Evolutionary conservation across 78 protist genomes (phyloP).

Genomic region (Dictyostelium purpureum): DNA sequence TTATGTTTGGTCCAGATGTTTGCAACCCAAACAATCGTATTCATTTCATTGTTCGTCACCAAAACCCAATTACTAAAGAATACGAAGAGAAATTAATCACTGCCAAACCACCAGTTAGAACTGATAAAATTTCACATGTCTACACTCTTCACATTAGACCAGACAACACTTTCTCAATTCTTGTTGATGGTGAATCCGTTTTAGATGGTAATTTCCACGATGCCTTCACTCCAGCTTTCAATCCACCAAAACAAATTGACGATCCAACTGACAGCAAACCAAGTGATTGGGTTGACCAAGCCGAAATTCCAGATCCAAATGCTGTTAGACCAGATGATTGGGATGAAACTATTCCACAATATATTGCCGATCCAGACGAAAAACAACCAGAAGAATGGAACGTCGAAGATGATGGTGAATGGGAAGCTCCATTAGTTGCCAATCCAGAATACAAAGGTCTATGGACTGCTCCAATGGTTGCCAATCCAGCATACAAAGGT

Average conservation of each 20-base stretch:
- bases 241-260: conserved; percentile 88
- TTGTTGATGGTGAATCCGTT: conserved; percentile 85
- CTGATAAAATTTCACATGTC: conserved; percentile 93
- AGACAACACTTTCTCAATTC: conserved; percentile 94
- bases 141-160: conserved; percentile 96
- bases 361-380: conserved; percentile 86
- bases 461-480: conserved; percentile 79
- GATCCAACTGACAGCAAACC: conserved; percentile 95
- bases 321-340: conserved; percentile 94
- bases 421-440: conserved; percentile 95
- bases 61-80: conserved; percentile 72
- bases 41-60: conserved; percentile 92
- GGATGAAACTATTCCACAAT: conserved; percentile 88
- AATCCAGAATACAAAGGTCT: conserved; percentile 93
- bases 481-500: conserved; percentile 85
- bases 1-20: conserved; percentile 98
- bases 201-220: conserved; percentile 86
- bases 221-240: conserved; percentile 86
- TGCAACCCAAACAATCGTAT: conserved; percentile 90
- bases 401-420: conserved; percentile 99
- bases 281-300: conserved; percentile 96
- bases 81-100: conserved; percentile 81
- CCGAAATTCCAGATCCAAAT: conserved; percentile 74
- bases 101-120: conserved; percentile 37
- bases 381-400: conserved; percentile 98